phyloP scores from a whole-genome alignment of 2,329 filamentous ascomycete genomes.

The Fusarium setosum region DNA sequence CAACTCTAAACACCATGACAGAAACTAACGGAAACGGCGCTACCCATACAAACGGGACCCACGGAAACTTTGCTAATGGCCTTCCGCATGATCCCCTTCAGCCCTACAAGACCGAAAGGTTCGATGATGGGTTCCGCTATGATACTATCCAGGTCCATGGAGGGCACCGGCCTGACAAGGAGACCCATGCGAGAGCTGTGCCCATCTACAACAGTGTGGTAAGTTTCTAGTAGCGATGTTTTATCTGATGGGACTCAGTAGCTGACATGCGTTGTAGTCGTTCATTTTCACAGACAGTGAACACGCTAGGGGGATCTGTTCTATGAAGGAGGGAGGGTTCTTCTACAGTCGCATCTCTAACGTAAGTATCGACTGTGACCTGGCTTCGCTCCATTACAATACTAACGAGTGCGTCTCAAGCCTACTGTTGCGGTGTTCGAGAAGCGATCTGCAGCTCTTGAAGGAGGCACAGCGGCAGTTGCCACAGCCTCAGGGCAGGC shows the following conservation, averaged over 20 bases:
- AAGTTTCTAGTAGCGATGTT: neutral
- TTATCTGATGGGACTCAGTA: neutral
- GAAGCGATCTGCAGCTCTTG: conserved; percentile 5
- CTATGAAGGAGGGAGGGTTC: neutral
- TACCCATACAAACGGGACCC: neutral
- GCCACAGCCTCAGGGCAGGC: neutral
- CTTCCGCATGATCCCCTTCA: neutral
- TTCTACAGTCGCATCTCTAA: too few species aligned
- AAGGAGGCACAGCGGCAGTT: neutral
- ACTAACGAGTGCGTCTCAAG: neutral
- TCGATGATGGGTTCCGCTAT: neutral
- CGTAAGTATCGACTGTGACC: too few species aligned
- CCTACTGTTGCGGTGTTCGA: conserved; percentile 12
- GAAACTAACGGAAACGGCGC: neutral
- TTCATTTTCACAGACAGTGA: neutral
- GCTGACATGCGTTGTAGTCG: neutral
- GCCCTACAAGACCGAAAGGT: neutral
- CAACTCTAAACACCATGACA: neutral
- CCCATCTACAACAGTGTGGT: neutral
- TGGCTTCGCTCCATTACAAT: too few species aligned
- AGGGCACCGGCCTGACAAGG: neutral
- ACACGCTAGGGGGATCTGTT: neutral
- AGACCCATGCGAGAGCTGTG: neutral
- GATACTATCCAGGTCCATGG: neutral
- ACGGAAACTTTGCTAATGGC: neutral